Base-by-base conservation (phyloP, 352 stramenopile species). In the Phytophthora ohioensis region DNA sequence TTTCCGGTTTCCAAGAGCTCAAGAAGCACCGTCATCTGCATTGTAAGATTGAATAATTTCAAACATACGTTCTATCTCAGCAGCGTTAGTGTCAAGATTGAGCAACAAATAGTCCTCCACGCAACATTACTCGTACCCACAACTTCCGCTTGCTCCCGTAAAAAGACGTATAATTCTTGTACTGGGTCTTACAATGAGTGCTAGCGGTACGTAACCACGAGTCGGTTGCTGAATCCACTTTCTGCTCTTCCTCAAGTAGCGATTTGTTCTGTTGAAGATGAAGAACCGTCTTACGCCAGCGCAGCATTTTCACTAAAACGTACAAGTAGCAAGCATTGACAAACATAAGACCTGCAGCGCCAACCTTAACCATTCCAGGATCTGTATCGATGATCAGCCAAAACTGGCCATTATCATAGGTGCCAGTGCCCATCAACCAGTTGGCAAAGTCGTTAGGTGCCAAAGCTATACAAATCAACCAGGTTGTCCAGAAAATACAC, bases 21-120 rank as follows among this genome's bases (percentile, higher is more conserved):
- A 15, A 66, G 31, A 17, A 80, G 51, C 1, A 75, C 32, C 1
- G 51, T 68, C 43, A 59, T 67, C 51, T 80, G 63, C 48, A 80
- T 65, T 5, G 12, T 55, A 13, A 80, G 57, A 15, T 80, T 74
- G 13, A 74, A 60, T 2, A 69, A 6, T 56, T 73, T 73, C 52
- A 64, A 64, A 36, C 35, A 61, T 4, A 69, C 51, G 9, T 69
- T 73, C 66, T 73, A 27, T 64, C 15, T n/a, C 42, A 7, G 39
- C 10, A 15, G 5, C 51, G 7, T 15, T 56, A 42, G 31, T 54
- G 35, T 39, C 31, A 17, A 56, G 7, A 52, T 3, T 52, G 45
- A 10, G 35, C 35, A 39, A 52, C 42, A 46, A 11, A 21, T 21
- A 21, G 21, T 21, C 21, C 21, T 39, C 7, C n/a, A 48, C n/a